Evolutionary conservation across 352 stramenopile genomes (phyloP).

Genomic region (Phytopythium litorale): DNA sequence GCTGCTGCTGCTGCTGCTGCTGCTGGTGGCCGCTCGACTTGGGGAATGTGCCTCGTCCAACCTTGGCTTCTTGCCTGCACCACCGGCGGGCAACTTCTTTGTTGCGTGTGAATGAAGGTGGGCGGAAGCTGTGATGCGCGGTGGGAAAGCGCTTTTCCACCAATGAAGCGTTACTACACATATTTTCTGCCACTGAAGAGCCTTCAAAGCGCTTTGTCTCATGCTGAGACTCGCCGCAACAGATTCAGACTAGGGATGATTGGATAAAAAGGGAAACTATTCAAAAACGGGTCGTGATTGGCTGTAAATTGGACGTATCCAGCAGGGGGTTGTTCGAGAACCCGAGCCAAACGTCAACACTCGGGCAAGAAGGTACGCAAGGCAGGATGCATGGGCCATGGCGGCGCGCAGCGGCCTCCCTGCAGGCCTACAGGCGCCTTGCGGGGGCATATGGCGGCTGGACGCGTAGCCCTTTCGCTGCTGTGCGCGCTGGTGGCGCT

Average conservation of each 20-base stretch:
- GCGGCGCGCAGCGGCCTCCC: not conserved
- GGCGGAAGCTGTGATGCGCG: not conserved
- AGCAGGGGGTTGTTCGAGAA: not conserved
- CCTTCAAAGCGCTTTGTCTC: not conserved
- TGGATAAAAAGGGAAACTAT: not conserved
- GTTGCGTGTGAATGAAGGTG: not conserved
- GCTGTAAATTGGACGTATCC: not conserved
- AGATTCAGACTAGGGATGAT: conserved; percentile 1
- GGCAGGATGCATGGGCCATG: no score
- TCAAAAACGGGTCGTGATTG: not conserved
- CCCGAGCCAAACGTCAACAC: conserved; percentile 3
- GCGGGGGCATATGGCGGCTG: no score
- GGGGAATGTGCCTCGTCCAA: not conserved
- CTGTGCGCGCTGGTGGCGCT: not conserved
- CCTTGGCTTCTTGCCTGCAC: not conserved
- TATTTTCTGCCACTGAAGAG: not conserved
- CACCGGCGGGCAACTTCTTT: conserved; percentile 2
- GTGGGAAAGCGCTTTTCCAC: not conserved
- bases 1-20: not conserved
- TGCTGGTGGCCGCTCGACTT: conserved; percentile 10
- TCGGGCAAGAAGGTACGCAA: conserved; percentile 5
- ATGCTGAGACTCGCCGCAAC: not conserved
- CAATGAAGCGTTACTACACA: not conserved
- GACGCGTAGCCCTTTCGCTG: not conserved
- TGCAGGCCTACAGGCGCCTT: not conserved